Base-by-base conservation (phyloP, 192 early-diverging fungal species). In the Diversispora eburnea region DNA sequence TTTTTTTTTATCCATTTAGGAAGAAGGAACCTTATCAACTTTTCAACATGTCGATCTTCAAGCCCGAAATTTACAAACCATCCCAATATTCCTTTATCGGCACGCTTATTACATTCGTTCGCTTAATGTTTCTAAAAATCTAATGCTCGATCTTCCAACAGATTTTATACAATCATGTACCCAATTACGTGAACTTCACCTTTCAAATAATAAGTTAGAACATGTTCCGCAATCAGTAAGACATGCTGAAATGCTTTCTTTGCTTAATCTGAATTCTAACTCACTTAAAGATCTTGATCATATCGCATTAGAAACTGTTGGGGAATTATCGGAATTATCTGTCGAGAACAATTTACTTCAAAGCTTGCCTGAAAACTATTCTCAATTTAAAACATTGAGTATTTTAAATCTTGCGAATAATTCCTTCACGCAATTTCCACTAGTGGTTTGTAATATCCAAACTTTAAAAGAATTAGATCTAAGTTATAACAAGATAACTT, bases 51-150 rank as follows among this genome's bases (percentile, higher is more conserved):
- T 96, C 8, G 91, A 92, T 67, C 71, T 96, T 52, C 84, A 91
- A 63, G 81, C 84, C 10, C 77, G 87, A 72, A 91, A 92, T 71
- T 82, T 94, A 51, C 86, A 92, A 41, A 90, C 91, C 3, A 87
- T 96, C 48, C 93, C 93, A 0, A 88, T 93, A 43, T 91, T 90
- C 39, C 80, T 94, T 20, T 91, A 89, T 62, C 83, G 82, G 2
- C 84, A 91, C 22, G 91, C 92, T 15, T 84, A 82, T 78, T 84
- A 88, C 41, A 93, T 95, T 46, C 80, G 85, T 6, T 85, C 87
- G 17, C 84, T 96, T n/a, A 89, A 96, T 75, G 82, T 95, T 59
- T 93, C 93, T 63, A 85, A 88, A 57, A 94, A 94, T 77, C 86
- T 90, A 19, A 79, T 90, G 49, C 84, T 96, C 60, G 91, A 93